phyloP scores from a whole-genome alignment of 139 green algal species.

The Tetraselmis chui region DNA sequence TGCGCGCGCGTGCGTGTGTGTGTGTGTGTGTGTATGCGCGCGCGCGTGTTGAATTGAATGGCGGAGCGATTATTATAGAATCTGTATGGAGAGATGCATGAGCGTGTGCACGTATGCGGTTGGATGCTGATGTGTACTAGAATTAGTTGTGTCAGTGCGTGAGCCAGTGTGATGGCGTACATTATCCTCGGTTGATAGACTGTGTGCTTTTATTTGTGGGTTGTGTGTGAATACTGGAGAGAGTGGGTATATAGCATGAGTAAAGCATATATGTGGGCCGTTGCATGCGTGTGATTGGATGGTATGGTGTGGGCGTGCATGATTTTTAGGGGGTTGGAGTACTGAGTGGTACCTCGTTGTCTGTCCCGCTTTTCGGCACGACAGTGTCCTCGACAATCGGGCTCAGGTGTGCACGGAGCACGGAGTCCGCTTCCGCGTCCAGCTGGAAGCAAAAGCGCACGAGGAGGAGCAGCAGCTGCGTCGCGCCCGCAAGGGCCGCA shows the following conservation, averaged over 20 bases:
- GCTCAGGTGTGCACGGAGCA: constrained; percentile 26
- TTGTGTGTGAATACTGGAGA: background rate
- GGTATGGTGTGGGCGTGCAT: too few species aligned
- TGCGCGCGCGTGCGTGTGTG: too few species aligned
- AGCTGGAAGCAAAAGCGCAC: constrained; percentile 27
- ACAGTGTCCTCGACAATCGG: constrained; percentile 19
- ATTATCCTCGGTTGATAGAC: background rate
- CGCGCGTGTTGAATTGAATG: too few species aligned
- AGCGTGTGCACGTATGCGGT: too few species aligned
- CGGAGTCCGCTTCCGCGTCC: constrained; percentile 7
- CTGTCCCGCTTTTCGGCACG: constrained; percentile 16
- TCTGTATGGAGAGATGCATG: too few species aligned
- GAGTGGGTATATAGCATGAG: background rate
- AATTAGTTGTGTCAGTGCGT: too few species aligned
- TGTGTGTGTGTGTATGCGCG: too few species aligned
- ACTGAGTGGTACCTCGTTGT: constrained; percentile 10
- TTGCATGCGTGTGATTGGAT: background rate
- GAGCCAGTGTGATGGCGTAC: too few species aligned
- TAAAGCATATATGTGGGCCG: background rate
- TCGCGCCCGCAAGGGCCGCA: constrained; percentile 23
- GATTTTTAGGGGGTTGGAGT: background rate
- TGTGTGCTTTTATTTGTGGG: background rate
- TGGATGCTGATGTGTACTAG: too few species aligned
- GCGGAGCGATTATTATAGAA: too few species aligned
- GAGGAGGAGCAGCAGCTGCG: constrained; percentile 51